phyloP scores from a whole-genome alignment of 2,329 filamentous ascomycete genomes.

The Fusarium sp. region DNA sequence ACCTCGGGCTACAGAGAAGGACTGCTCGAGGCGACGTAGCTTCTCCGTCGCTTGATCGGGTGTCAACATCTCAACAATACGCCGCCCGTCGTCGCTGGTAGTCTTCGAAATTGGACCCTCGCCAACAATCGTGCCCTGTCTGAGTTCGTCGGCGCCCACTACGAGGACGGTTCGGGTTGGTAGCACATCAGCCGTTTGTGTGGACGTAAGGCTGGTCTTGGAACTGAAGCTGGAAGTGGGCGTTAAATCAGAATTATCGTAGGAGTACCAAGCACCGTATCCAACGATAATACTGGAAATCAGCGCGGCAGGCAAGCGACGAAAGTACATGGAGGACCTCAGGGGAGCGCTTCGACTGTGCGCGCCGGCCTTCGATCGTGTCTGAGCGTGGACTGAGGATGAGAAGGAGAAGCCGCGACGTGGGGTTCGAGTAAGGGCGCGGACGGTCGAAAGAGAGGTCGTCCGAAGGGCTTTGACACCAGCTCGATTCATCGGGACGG shows the following conservation, averaged over 20 bases:
- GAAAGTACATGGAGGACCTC: constrained; percentile 79
- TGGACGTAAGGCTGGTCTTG: constrained; percentile 56
- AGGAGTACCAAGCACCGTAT: constrained; percentile 81
- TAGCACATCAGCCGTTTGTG: constrained; percentile 54
- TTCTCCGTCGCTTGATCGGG: constrained; percentile 93
- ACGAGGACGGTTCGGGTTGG: constrained; percentile 78
- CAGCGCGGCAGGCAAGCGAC: constrained; percentile 73
- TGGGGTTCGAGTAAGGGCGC: constrained; percentile 62
- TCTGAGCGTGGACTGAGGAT: constrained; percentile 69
- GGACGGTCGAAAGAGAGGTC: constrained; percentile 72
- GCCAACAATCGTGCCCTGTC: constrained; percentile 85
- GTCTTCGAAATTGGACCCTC: constrained; percentile 90
- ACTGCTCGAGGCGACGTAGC: constrained; percentile 89
- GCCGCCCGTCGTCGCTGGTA: constrained; percentile 83
- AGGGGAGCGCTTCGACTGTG: constrained; percentile 63
- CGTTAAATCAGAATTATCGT: constrained; percentile 59
- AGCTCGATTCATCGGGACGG: constrained; percentile 76
- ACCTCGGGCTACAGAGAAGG: constrained; percentile 88
- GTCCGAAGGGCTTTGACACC: constrained; percentile 75
- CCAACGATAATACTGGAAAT: constrained; percentile 75
- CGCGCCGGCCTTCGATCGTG: constrained; percentile 61
- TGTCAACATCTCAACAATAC: constrained; percentile 94
- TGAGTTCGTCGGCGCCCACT: constrained; percentile 90
- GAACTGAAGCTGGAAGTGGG: constrained; percentile 49
- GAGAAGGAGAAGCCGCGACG: constrained; percentile 55